Percentiles rank a stretch among this genome's conserved stretches.
These are phyloP conservation scores for Paramecium caudatum DNA, from an alignment of 73 alveolate species.

Conservation along the genomic window DNA sequence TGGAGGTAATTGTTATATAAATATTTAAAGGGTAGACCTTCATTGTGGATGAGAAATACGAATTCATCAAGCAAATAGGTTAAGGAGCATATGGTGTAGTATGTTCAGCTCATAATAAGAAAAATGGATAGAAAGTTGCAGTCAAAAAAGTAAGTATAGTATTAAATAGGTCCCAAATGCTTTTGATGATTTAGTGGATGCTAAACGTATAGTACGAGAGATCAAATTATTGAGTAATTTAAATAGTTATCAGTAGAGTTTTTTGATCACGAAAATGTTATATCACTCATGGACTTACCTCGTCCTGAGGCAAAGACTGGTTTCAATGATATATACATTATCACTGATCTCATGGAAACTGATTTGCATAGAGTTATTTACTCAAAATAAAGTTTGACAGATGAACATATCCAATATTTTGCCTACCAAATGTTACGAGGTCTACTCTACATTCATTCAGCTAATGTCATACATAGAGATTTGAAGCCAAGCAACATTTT, in stretches of 20 bases:
- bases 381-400: slow-evolving; percentile 89
- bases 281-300: slow-evolving; percentile 83
- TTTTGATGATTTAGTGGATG: slow-evolving; percentile 91
- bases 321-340: slow-evolving; percentile 92
- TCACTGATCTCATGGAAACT: slow-evolving; percentile 94
- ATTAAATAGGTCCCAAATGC: slow-evolving; percentile 83
- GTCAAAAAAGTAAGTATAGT: slow-evolving; percentile 85
- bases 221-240: slow-evolving; percentile 84
- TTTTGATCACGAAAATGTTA: slow-evolving; percentile 92
- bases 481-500: slow-evolving; percentile 91
- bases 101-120: slow-evolving; percentile 89
- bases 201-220: slow-evolving; percentile 91
- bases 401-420: slow-evolving; percentile 93
- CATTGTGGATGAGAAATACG: slow-evolving; percentile 88
- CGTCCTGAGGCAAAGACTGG: slow-evolving; percentile 92
- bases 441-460: slow-evolving; percentile 89
- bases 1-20: slow-evolving; percentile 67
- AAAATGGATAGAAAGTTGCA: slow-evolving; percentile 93
- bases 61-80: slow-evolving; percentile 88
- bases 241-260: slow-evolving; percentile 75
- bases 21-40: slow-evolving; percentile 72
- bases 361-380: slow-evolving; percentile 94
- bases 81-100: slow-evolving; percentile 97
- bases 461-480: slow-evolving; percentile 91
- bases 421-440: slow-evolving; percentile 91